Conservation (phyloP, 345 rosid species). For the Lepidium aucheri region DNA sequence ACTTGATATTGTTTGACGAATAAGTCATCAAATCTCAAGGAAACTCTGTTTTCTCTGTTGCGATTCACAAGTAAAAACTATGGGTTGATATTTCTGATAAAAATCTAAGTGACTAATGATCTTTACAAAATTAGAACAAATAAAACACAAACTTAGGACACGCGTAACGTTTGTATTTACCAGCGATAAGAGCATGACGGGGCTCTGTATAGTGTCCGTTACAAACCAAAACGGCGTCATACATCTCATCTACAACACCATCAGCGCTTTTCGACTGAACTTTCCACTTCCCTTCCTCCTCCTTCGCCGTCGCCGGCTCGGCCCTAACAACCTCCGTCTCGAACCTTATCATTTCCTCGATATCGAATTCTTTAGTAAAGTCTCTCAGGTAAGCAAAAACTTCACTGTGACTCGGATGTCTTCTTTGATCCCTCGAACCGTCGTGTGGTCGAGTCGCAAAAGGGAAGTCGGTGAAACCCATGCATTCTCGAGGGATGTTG, state of each 20-base stretch:
- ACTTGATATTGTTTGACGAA: not conserved
- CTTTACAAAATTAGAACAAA: no score
- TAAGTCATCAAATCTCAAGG: not conserved
- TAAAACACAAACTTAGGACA: not conserved
- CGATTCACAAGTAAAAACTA: not conserved
- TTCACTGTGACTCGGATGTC: slow-evolving; percentile 68
- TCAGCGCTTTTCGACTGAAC: slow-evolving; percentile 34
- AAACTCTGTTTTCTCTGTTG: not conserved
- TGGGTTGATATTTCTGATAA: not conserved
- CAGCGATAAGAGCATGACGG: slow-evolving; percentile 56
- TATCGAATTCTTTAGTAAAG: slow-evolving; percentile 53
- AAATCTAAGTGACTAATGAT: no score
- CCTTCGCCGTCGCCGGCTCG: slow-evolving; percentile 1
- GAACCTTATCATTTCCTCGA: slow-evolving; percentile 60
- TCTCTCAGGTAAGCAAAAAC: slow-evolving; percentile 59
- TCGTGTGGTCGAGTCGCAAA: slow-evolving; percentile 32
- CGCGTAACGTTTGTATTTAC: slow-evolving; percentile 26
- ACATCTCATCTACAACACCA: slow-evolving; percentile 30
- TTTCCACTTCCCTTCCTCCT: slow-evolving; percentile 44
- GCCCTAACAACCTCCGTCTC: slow-evolving; percentile 49
- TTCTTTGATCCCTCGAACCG: slow-evolving; percentile 51
- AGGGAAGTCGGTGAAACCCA: slow-evolving; percentile 82
- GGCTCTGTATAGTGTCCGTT: slow-evolving; percentile 73
- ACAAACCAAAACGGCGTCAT: slow-evolving; percentile 69
- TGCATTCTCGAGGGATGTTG: slow-evolving; percentile 76